A percentile compares a stretch with the other conserved stretches of the same genome.
Conservation (phyloP, 306 rosid genomes). For the Purshia tridentata region DNA sequence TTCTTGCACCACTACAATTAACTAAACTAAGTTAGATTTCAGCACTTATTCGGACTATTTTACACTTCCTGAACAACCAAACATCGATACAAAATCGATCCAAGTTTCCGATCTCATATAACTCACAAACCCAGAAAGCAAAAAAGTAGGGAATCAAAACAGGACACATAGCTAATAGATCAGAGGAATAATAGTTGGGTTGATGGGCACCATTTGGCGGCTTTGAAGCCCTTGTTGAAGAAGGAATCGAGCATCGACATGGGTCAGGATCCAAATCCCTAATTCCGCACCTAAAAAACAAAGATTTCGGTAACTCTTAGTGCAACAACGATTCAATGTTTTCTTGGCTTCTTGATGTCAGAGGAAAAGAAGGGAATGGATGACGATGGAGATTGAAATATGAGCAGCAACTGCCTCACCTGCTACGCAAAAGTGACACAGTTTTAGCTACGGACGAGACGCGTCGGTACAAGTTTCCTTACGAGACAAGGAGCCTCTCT, state of each 20-base stretch:
- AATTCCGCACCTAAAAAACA: neutral
- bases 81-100: conserved; percentile 3
- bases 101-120: conserved; percentile 16
- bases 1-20: neutral
- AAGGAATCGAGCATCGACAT: conserved; percentile 88
- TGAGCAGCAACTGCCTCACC: neutral
- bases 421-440: neutral
- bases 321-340: neutral
- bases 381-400: neutral
- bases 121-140: conserved; percentile 13
- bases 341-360: neutral
- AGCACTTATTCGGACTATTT: neutral
- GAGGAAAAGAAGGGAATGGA: neutral
- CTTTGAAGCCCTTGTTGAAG: conserved; percentile 90
- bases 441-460: neutral
- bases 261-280: conserved; percentile 18
- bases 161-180: neutral
- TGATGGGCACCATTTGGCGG: conserved; percentile 68
- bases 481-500: conserved; percentile 3
- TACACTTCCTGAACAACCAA: conserved; percentile 3
- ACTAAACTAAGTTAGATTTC: neutral
- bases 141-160: neutral
- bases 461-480: conserved; percentile 25
- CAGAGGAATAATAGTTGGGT: neutral
- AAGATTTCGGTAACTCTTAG: neutral